These are phyloP conservation scores for Camellia sinensis DNA, from an alignment of 148 eudicot genomes.

Conservation along the genomic window DNA sequence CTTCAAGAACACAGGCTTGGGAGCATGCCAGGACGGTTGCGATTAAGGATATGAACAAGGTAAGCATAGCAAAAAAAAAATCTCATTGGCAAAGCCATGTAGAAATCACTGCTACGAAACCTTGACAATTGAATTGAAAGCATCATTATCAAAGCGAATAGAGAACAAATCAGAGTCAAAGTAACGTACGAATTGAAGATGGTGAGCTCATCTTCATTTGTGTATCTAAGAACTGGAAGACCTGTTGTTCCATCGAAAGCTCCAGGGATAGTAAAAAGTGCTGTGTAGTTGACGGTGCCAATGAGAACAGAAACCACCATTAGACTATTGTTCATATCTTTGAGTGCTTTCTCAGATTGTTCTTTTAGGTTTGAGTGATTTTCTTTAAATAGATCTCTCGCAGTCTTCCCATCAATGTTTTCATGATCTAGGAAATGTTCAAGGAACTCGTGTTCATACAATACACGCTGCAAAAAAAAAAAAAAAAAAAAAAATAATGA, in stretches of 20 bases:
- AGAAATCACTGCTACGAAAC: constrained; percentile 12
- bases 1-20: background rate
- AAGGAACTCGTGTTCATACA: background rate
- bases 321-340: constrained; percentile 5
- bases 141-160: background rate
- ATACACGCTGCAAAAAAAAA: background rate
- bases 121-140: constrained; percentile 7
- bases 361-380: background rate
- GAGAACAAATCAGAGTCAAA: background rate
- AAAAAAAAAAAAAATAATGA: too few species aligned
- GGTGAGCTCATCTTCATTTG: too few species aligned
- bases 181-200: background rate
- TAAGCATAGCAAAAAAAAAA: background rate
- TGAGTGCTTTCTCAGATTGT: background rate
- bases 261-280: constrained; percentile 4
- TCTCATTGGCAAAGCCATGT: background rate
- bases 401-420: background rate
- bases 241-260: background rate
- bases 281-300: constrained; percentile 10
- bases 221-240: background rate
- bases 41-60: background rate
- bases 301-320: constrained; percentile 6
- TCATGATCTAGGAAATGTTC: background rate
- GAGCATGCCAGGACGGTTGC: background rate
- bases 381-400: background rate